Base-by-base conservation (phyloP, 2,329 filamentous ascomycete genomes). In the Stachybotrys chlorohalonatus region DNA sequence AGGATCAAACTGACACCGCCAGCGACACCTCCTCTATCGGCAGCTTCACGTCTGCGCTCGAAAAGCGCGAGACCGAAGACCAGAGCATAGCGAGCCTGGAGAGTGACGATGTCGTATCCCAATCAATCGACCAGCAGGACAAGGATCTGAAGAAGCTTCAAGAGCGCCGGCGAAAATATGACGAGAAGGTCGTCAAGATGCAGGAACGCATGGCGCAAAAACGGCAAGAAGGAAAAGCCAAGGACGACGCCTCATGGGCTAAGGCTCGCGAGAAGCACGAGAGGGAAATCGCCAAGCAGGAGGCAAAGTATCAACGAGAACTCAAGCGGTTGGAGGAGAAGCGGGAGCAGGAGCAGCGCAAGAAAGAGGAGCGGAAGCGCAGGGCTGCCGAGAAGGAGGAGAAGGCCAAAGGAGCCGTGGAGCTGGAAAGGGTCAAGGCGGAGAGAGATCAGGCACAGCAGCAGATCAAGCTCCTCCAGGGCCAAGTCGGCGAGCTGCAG, bases 121-220 rank as follows among this genome's bases (percentile, higher is more conserved):
- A 61, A 7, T 54, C 32, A 56, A 57, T 64, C 58, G 55, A 66
- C 59, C 46, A 67, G 53, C 50, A 64, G 59, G 84, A 87, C 31
- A 86, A 84, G 62, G 84, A 89, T 60, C 75, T 90, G 4, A 73
- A 75, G 56, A 87, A 85, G 63, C 76, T 89, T 8, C 75, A 83
- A 50, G 76, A 82, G 15, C 80, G 81, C 55, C 80, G 80, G 8
- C 75, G 72, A 51, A 84, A 85, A 61, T 73, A 89, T 0, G 80
- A 87, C 47, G 80, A 83, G 17, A 86, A 85, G 62, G 72, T 85
- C 7, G 74, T 73, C n/a, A 78, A 79, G 60, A 75, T 79, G 52
- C 75, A 77, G 17, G 73, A 80, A 57, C 80, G 75, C 49, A 67
- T 72, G 39, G 61, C 69, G 32, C 72, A 66, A 31, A 76, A 75